Conservation (phyloP, 495 filamentous ascomycete genomes). For the Penicillium silybi region DNA sequence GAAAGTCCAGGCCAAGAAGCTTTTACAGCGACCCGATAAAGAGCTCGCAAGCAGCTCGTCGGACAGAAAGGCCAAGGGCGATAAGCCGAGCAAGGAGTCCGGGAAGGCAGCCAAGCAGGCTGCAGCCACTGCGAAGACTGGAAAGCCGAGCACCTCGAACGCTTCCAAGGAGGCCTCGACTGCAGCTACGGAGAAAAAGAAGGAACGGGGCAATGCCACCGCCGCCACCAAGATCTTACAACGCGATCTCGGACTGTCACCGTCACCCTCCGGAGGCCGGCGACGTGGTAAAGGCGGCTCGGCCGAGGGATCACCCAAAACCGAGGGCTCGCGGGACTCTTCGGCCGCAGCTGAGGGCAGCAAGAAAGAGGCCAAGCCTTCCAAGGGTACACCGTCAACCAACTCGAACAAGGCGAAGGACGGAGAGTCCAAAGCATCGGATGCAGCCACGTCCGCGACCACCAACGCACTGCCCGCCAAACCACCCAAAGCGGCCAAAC, state of each 20-base stretch:
- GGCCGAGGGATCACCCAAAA: slow-evolving; percentile 28
- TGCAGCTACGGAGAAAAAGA: slow-evolving; percentile 45
- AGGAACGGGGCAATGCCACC: slow-evolving; percentile 67
- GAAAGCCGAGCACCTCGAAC: slow-evolving; percentile 25
- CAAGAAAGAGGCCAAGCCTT: slow-evolving; percentile 33
- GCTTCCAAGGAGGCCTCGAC: slow-evolving; percentile 32
- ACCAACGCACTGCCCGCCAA: slow-evolving; percentile 31
- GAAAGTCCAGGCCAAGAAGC: slow-evolving; percentile 50
- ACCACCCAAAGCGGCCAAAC: slow-evolving; percentile 25
- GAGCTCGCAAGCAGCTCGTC: slow-evolving; percentile 31
- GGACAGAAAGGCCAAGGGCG: slow-evolving; percentile 52
- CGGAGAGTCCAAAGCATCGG: slow-evolving; percentile 23
- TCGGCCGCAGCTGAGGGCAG: slow-evolving; percentile 30
- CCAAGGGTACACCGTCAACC: slow-evolving; percentile 18
- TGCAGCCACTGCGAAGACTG: slow-evolving; percentile 33
- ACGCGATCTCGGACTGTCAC: slow-evolving; percentile 80
- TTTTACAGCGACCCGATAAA: slow-evolving; percentile 41
- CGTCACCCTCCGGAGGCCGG: slow-evolving; percentile 47
- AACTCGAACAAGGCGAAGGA: slow-evolving; percentile 24
- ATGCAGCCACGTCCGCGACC: slow-evolving; percentile 24
- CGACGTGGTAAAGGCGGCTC: slow-evolving; percentile 38
- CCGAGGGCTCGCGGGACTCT: slow-evolving; percentile 22
- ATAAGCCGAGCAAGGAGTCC: slow-evolving; percentile 66
- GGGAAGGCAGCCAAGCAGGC: slow-evolving; percentile 77
- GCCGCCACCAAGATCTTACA: slow-evolving; percentile 83